Evolutionary conservation across 176 grass and related monocot genomes (phyloP).

Genomic region (Pontederia paniculata): DNA sequence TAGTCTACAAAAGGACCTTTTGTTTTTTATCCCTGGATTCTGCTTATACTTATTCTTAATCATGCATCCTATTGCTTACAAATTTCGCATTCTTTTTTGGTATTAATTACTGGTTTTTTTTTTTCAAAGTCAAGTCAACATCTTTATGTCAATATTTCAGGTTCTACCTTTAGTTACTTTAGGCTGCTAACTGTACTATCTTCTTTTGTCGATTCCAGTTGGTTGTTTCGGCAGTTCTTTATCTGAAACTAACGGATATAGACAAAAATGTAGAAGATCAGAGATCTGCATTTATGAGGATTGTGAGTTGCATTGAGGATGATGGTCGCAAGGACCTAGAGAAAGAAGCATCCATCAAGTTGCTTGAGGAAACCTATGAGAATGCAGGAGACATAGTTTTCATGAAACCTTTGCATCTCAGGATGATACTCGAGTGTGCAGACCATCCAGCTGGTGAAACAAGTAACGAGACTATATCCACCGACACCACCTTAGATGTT

Average conservation of each 20-base stretch:
- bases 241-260: conserved; percentile 35
- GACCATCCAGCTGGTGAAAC: conserved; percentile 61
- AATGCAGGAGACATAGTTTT: conserved; percentile 44
- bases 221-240: conserved; percentile 50
- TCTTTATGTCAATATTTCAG: neutral
- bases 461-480: conserved; percentile 67
- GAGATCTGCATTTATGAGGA: conserved; percentile 26
- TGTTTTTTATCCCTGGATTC: no score
- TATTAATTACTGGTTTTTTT: no score
- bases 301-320: conserved; percentile 20
- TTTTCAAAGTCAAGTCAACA: no score
- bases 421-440: conserved; percentile 45
- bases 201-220: conserved; percentile 30
- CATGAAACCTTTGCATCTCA: conserved; percentile 44
- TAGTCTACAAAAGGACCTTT: no score
- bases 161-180: neutral
- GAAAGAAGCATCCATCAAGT: conserved; percentile 25
- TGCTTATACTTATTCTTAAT: no score
- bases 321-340: conserved; percentile 6
- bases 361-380: conserved; percentile 19
- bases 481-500: conserved; percentile 45
- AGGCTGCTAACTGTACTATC: neutral
- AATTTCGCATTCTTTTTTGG: no score
- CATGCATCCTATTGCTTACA: no score
- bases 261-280: conserved; percentile 1